Evolutionary conservation across 192 early-diverging fungal species (phyloP).

Genomic region (Backusella tarrabulga): DNA sequence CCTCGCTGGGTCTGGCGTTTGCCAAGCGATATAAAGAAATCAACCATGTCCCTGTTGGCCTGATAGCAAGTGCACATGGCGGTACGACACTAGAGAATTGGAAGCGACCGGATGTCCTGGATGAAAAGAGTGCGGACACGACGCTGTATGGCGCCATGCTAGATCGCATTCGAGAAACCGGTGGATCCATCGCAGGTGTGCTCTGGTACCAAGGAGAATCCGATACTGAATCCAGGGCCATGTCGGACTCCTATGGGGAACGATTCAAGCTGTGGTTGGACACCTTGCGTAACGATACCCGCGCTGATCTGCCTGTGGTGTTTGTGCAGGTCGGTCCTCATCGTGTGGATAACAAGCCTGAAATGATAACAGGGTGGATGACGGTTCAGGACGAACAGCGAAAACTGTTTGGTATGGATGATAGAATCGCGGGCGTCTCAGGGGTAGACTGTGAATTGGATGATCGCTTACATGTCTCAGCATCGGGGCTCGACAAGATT

Average conservation of each 20-base stretch:
- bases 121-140: not conserved
- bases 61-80: constrained; percentile 38
- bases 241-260: not conserved
- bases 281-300: not conserved
- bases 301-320: constrained; percentile 12
- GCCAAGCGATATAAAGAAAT: not conserved
- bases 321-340: constrained; percentile 24
- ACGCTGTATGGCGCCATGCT: constrained; percentile 34
- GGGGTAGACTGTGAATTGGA: constrained; percentile 25
- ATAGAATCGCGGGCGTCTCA: constrained; percentile 14
- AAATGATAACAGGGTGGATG: constrained; percentile 14
- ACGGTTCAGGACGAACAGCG: constrained; percentile 18
- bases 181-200: constrained; percentile 21
- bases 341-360: not conserved
- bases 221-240: constrained; percentile 5
- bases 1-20: constrained; percentile 25
- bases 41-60: constrained; percentile 27
- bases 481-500: not conserved
- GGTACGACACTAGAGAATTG: constrained; percentile 25
- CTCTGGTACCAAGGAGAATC: constrained; percentile 41
- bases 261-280: constrained; percentile 7
- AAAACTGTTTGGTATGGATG: not conserved
- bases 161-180: not conserved
- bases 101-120: not conserved
- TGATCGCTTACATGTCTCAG: constrained; percentile 28